phyloP scores from a whole-genome alignment of 192 early-diverging fungal species.

The Geosiphon pyriformis region DNA sequence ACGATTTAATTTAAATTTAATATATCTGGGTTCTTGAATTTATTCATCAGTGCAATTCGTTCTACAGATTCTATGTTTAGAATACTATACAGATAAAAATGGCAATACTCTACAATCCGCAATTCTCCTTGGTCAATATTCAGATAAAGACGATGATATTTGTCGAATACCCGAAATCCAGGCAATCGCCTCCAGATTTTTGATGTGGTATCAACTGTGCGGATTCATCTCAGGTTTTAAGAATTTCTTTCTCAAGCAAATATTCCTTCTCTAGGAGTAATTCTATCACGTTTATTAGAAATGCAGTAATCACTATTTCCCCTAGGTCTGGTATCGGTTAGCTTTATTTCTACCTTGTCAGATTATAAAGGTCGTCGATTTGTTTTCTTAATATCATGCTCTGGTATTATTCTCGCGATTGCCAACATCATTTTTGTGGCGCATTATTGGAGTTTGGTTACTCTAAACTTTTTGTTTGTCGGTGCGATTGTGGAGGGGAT shows the following conservation, averaged over 20 bases:
- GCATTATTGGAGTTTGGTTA: slow-evolving; percentile 13
- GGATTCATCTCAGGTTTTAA: slow-evolving; percentile 5
- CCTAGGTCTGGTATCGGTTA: slow-evolving; percentile 7
- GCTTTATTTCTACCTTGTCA: slow-evolving; percentile 20
- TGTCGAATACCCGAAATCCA: not conserved
- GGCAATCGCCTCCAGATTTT: not conserved
- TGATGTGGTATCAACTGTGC: slow-evolving; percentile 6
- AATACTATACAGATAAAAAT: not conserved
- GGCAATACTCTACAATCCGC: not conserved
- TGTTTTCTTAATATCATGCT: slow-evolving; percentile 3
- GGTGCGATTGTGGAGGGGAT: slow-evolving; percentile 17
- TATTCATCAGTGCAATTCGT: slow-evolving; percentile 8
- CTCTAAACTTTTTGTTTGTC: slow-evolving; percentile 6
- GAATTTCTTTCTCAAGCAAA: too few species aligned
- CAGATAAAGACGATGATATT: not conserved
- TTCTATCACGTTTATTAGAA: not conserved
- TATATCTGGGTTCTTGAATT: not conserved
- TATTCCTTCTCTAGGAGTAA: not conserved
- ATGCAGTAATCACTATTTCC: not conserved
- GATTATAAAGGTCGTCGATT: slow-evolving; percentile 17
- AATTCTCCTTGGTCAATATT: too few species aligned
- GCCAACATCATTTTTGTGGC: slow-evolving; percentile 1
- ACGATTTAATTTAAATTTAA: not conserved
- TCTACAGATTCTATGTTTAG: not conserved
- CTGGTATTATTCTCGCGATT: slow-evolving; percentile 4